These are phyloP conservation scores for Pythium plurisporium DNA, from an alignment of 352 stramenopile genomes.

Conservation along the genomic window DNA sequence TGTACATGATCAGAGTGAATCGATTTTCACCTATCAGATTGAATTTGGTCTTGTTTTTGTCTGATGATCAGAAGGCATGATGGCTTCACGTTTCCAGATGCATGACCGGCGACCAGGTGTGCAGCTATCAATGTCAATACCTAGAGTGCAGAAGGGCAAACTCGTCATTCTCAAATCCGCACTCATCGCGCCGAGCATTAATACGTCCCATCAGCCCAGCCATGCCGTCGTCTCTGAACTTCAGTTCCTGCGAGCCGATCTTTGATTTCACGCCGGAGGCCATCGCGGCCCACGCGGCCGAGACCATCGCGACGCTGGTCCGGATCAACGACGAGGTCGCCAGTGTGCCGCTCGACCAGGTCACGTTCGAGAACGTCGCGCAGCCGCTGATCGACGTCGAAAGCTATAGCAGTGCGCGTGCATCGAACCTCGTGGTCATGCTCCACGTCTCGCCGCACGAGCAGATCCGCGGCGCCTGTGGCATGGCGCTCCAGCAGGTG, in stretches of 20 bases:
- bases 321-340: conserved; percentile 70
- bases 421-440: conserved; percentile 84
- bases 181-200: too few species aligned
- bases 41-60: too few species aligned
- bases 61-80: too few species aligned
- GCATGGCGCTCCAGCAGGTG: conserved; percentile 74
- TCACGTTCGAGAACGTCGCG: conserved; percentile 67
- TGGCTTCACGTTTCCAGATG: too few species aligned
- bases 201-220: too few species aligned
- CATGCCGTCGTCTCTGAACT: too few species aligned
- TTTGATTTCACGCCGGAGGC: conserved; percentile 73
- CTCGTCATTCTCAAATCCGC: too few species aligned
- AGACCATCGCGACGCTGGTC: conserved; percentile 65
- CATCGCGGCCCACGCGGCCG: conserved; percentile 63
- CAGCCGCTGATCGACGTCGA: conserved; percentile 79
- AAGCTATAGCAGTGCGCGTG: conserved; percentile 75
- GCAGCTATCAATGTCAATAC: too few species aligned
- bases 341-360: conserved; percentile 25
- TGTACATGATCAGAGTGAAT: neutral
- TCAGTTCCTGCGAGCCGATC: too few species aligned
- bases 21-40: too few species aligned
- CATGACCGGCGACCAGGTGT: too few species aligned
- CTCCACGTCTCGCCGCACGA: conserved; percentile 66
- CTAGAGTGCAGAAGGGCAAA: too few species aligned
- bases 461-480: conserved; percentile 73